Conservation (phyloP, 176 grass and related monocot genomes). For the Rhynchospora pubera region DNA sequence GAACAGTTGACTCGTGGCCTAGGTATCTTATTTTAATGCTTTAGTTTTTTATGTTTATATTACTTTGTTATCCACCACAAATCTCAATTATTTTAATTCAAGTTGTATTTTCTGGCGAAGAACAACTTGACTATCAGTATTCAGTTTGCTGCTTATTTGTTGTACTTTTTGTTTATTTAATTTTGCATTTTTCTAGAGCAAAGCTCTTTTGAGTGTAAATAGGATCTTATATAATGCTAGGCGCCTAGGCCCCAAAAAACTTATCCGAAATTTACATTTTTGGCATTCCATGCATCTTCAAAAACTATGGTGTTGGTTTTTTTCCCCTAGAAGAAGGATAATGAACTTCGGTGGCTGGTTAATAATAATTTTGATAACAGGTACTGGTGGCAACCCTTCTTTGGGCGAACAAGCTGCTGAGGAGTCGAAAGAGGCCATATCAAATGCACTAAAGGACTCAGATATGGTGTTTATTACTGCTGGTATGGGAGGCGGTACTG, state of each 20-base stretch:
- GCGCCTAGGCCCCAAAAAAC: not conserved
- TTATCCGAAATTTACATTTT: not conserved
- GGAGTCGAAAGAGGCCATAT: conserved; percentile 90
- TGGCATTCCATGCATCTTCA: not conserved
- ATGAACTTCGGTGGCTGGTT: not conserved
- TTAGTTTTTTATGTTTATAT: not conserved
- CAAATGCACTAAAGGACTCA: conserved; percentile 61
- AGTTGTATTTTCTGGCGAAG: not conserved
- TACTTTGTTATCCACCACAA: not conserved
- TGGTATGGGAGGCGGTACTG: conserved; percentile 90
- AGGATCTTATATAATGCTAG: not conserved
- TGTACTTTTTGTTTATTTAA: not conserved
- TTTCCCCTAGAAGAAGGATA: not conserved
- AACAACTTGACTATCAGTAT: not conserved
- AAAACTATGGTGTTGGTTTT: not conserved
- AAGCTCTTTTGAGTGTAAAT: not conserved
- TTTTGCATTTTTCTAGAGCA: not conserved
- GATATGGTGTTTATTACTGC: conserved; percentile 96
- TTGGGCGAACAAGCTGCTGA: conserved; percentile 85
- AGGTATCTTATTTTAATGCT: conserved; percentile 34
- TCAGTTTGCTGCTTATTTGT: not conserved
- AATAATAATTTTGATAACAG: conserved; percentile 24
- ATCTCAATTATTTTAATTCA: not conserved
- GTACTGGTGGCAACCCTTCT: conserved; percentile 80
- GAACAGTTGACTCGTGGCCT: conserved; percentile 90